Evolutionary conservation across 768 basidiomycete genomes (phyloP), one percentile per base, ranked within the genome.

Genomic region (Phaffia tasmanica): DNA sequence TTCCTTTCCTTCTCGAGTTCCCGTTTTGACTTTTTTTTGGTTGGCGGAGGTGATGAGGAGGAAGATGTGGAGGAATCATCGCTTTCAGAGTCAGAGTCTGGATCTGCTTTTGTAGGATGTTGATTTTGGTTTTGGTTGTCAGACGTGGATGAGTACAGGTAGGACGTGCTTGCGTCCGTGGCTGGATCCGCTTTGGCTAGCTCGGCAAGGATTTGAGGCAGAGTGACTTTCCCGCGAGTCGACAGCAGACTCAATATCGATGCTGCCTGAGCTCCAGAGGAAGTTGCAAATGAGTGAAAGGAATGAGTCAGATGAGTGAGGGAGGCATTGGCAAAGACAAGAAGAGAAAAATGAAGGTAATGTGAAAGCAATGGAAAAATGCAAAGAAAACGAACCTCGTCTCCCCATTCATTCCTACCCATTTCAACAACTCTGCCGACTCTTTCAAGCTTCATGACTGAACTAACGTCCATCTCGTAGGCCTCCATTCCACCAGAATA

Each of bases 181-280:
- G 35, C 35, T 42, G 35, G 35, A 42, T 42, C 35, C 35, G 35
- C 35, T 42, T 42, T 42, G 11, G 81, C 80, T 32, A 75, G 69
- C 21, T 56, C 57, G 85, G 75, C 50, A 77, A 77, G 68, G 57
- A 94, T 83, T 64, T 90, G 86, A 71, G 83, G 83, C 3, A 85
- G 81, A 57, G 84, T 83, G 72, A 94, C 81, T 75, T 91, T 93
- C 48, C 93, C 93, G 73, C 90, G 86, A 72, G 91, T 84, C 62
- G 94, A 78, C 30, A 94, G 79, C 15, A 84, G 77, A 71, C 85
- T 83, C 25, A 95, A 79, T 63, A 97, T 84, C 64, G 86, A 84
- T 60, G 83, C 82, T 16, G 82, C 89, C 89, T 92, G 68, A n/a
- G 55, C 15, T n/a, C 49, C 49, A 54, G 53, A n/a, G 53, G 25